phyloP scores from a whole-genome alignment of 345 rosid genomes.

The Salix exigua region DNA sequence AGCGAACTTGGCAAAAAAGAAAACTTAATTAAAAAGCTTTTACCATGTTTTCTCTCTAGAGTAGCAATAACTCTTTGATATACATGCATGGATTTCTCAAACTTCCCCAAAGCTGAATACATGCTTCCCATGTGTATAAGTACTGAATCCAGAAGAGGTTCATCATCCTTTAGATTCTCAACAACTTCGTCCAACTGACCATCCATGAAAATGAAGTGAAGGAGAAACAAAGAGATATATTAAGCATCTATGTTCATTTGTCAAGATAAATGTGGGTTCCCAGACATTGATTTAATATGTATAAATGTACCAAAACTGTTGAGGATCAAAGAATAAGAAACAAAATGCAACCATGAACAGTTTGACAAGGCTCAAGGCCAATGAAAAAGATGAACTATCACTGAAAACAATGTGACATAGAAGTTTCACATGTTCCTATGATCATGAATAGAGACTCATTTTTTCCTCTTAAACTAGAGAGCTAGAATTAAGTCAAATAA shows the following conservation, averaged over 20 bases:
- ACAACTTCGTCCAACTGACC: constrained; percentile 63
- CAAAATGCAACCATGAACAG: neutral
- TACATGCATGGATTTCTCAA: constrained; percentile 51
- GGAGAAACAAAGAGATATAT: constrained; percentile 12
- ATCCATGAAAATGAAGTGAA: constrained; percentile 19
- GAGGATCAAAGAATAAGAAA: neutral
- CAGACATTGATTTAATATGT: neutral
- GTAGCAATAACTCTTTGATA: constrained; percentile 51
- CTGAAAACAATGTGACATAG: too few relatives aligned
- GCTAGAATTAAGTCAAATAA: neutral
- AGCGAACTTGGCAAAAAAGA: neutral
- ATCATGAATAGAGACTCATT: neutral
- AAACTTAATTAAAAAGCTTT: neutral
- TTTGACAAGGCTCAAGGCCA: neutral
- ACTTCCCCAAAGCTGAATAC: constrained; percentile 63
- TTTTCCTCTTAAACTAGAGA: neutral
- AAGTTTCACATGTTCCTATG: neutral
- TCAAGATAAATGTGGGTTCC: constrained; percentile 6
- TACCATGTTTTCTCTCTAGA: constrained; percentile 61
- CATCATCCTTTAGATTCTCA: constrained; percentile 42
- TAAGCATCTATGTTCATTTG: neutral
- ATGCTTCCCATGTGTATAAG: constrained; percentile 77
- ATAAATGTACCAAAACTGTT: neutral
- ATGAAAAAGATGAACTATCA: neutral
- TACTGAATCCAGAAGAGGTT: constrained; percentile 64